Percentiles rank a stretch among this genome's conserved stretches.
Conservation (phyloP, 2,329 filamentous ascomycete genomes). For the Diaporthe citri region DNA sequence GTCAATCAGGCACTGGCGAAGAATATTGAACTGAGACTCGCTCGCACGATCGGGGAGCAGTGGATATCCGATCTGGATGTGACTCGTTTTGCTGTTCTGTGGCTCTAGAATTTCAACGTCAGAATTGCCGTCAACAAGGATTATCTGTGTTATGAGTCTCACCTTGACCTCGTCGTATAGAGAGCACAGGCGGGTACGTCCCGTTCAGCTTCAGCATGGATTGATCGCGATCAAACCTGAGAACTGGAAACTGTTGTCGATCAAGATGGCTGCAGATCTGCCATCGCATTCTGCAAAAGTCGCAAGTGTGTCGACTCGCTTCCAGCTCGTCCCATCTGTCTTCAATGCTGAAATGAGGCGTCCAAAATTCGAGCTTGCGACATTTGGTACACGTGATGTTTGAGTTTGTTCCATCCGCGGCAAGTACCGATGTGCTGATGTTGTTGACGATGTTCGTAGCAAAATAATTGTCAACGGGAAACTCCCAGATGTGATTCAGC, state of each 20-base stretch:
- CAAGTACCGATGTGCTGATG: no score
- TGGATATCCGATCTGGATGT: slow-evolving; percentile 34
- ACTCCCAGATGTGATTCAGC: slow-evolving; percentile 9
- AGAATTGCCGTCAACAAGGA: neutral
- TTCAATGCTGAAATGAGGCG: neutral
- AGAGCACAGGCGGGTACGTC: neutral
- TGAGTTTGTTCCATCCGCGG: neutral
- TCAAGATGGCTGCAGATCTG: neutral
- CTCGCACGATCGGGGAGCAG: slow-evolving; percentile 19
- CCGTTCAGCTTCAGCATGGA: slow-evolving; percentile 17
- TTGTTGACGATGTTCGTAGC: neutral
- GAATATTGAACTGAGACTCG: slow-evolving; percentile 37
- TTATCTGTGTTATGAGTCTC: neutral
- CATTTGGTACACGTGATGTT: neutral
- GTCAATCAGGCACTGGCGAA: slow-evolving; percentile 40
- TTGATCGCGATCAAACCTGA: neutral
- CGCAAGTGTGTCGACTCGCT: neutral
- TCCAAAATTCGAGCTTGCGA: neutral
- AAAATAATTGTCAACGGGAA: slow-evolving; percentile 3
- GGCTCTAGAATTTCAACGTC: neutral
- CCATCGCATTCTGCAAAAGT: slow-evolving; percentile 11
- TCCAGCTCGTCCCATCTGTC: neutral
- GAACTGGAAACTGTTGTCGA: neutral
- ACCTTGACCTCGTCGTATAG: slow-evolving; percentile 20
- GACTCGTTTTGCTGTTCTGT: neutral